Base-by-base conservation (phyloP, 768 basidiomycete genomes). In the Boletus bicolor region DNA sequence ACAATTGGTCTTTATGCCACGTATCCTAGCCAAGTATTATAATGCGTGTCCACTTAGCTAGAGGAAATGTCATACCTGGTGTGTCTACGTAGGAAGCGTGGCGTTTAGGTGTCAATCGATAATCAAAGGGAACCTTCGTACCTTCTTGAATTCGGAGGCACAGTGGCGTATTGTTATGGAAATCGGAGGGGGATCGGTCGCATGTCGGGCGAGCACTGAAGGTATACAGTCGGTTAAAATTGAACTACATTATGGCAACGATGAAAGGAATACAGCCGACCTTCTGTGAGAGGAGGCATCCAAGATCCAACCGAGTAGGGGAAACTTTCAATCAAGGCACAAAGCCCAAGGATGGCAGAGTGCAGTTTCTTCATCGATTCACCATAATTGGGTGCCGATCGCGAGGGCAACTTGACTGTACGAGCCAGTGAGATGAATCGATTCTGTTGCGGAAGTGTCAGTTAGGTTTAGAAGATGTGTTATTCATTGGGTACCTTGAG, bases 301-400 rank as follows among this genome's bases (percentile, higher is more conserved):
- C 94, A 98, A 59, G 86, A 84, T 65, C 96, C 96, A 14, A 98
- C 88, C 2, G 93, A 94, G 73, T 97, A 97, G 0, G 96, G 96
- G 69, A 90, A 96, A 54, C 93, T 95, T 64, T 95, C 91, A 35
- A 98, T 84, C 34, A 98, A 76, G 6, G 96, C 92, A 60, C 91
- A 92, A 43, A 95, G 85, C n/a, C 96, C 96, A 46, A 98, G 79
- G 54, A 98, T 89, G 2, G 93, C 93, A 32, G 91, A 91, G 68
- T 97, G 93, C 53, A 95, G 77, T 46, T 80, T 79, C 44, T 85
- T 82, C 61, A 94, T 68, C 12, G 83, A 79, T 52, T 85, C 83
- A n/a, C 85, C 80, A 65, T 95, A 95, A 15, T 74, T 68, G 38
- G 87, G 79, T 58, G 91, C 84, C 43, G 82, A 78, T 60, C 93